Percentiles rank a stretch among this genome's conserved stretches.
phyloP scores from a whole-genome alignment of 208 protist species.

The Naegleria lovaniensis region DNA sequence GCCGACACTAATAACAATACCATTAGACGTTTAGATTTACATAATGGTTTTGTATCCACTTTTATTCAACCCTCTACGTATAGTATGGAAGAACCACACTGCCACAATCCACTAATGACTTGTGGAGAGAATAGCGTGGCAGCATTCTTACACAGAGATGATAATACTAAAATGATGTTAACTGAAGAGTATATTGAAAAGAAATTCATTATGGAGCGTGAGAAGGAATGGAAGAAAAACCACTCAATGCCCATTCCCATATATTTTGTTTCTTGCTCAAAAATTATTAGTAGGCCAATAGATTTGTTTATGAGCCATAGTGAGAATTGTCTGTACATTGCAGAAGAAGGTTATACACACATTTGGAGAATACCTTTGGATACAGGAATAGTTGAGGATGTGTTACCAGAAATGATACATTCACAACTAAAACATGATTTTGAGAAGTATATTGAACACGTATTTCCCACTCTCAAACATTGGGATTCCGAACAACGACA shows the following conservation, averaged over 20 bases:
- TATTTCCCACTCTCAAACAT: background rate
- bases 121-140: background rate
- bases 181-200: slow-evolving; percentile 4
- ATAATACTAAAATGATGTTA: background rate
- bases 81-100: too few species aligned
- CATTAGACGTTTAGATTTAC: background rate
- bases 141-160: background rate
- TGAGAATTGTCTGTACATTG: background rate
- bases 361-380: background rate
- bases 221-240: background rate
- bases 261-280: background rate
- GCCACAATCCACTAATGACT: background rate
- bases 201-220: background rate
- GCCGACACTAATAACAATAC: background rate
- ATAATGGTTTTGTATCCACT: background rate
- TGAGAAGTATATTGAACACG: background rate
- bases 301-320: background rate
- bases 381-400: background rate
- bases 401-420: background rate
- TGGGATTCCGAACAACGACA: background rate
- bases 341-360: background rate
- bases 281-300: background rate
- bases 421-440: background rate
- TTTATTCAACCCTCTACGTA: background rate
- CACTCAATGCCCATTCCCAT: background rate